These are phyloP conservation scores for Ceratobasidium sp. DNA, from an alignment of 1,284 basidiomycete species.

Conservation along the genomic window DNA sequence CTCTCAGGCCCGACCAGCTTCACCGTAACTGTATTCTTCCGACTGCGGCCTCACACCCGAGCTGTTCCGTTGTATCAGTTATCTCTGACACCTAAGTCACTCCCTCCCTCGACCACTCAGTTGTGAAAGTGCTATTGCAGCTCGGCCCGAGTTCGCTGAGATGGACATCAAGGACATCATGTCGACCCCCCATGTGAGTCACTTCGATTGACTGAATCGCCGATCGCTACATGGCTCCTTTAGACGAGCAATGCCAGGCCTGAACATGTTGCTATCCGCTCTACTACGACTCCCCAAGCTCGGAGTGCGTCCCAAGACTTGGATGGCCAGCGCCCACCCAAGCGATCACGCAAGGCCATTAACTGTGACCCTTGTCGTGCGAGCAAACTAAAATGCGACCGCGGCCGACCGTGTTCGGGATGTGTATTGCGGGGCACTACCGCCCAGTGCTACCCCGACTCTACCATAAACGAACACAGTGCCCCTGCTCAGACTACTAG, in stretches of 20 bases:
- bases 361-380: slow-evolving; percentile 86
- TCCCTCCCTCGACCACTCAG: slow-evolving; percentile 1
- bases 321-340: slow-evolving; percentile 61
- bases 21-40: not conserved
- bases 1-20: not conserved
- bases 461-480: slow-evolving; percentile 63
- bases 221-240: not conserved
- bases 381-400: slow-evolving; percentile 84
- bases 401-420: slow-evolving; percentile 83
- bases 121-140: not conserved
- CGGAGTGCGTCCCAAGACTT: slow-evolving; percentile 37
- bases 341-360: slow-evolving; percentile 81
- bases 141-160: not conserved
- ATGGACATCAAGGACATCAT: slow-evolving; percentile 38
- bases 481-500: slow-evolving; percentile 65
- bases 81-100: not conserved
- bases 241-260: slow-evolving; percentile 1
- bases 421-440: slow-evolving; percentile 68
- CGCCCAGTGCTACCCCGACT: slow-evolving; percentile 74
- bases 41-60: not conserved
- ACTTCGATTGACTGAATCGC: not conserved
- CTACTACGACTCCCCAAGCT: not conserved
- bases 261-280: not conserved
- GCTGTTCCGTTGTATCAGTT: not conserved
- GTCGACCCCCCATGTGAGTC: slow-evolving; percentile 19